Base-by-base conservation (phyloP, 805 yeast genomes). In the Starmera pachycereana region DNA sequence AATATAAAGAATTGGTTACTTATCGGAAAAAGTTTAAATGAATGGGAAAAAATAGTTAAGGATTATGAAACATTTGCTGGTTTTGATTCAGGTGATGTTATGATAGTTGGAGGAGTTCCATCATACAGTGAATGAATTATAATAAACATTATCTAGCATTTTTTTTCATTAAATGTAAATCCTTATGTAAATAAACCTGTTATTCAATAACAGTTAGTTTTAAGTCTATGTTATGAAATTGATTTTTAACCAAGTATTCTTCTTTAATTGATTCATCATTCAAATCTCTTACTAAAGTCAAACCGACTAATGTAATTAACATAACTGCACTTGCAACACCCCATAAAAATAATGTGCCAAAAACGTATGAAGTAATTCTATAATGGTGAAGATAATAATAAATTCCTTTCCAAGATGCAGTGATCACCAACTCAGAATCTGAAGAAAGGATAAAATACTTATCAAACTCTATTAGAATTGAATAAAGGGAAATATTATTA, bases 1-100 rank as follows among this genome's bases (percentile, higher is more conserved):
- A 48, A 37, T 33, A 44, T 40, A 18, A 49, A 52, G 27, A 58
- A 59, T 35, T 52, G 49, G 42, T 44, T 49, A 10, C 53, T 50
- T 5, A 49, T 71, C 29, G 80, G 78, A 10, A 66, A 68, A 40
- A 61, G 74, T 8, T 49, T 76, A 38, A 71, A 68, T 48, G 83
- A 76, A 47, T 72, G 78, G 70, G 68, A 69, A 41, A 29, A 42
- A 4, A 54, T 63, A 29, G 19, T n/a, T 41, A 16, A 39, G 8
- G 46, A 38, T 4, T 35, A 33, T 19, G 47, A 43, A n/a, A 38
- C 42, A 29, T 39, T 35, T 19, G 29, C 13, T 31, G 32, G 32
- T 5, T 22, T 44, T 3, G 27, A 6, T 22, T 22, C 27, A 22
- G 27, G 27, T 22, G 27, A 22, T 22, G 9, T 22, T 22, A 22